Conservation (phyloP, 176 grass and related monocot species). For the Saccharum officinarum region DNA sequence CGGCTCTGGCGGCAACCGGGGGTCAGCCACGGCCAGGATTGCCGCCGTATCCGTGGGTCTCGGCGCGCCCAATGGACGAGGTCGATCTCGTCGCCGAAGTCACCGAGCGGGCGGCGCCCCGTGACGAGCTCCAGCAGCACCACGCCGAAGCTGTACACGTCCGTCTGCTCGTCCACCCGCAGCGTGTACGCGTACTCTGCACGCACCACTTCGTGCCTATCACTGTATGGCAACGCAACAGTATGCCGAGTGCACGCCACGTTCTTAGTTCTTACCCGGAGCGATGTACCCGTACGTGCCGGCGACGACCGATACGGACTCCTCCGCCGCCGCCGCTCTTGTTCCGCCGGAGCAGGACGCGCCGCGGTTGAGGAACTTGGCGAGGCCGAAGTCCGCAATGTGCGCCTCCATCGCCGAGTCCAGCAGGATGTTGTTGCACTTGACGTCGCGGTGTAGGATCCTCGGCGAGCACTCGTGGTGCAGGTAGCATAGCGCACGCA, state of each 20-base stretch:
- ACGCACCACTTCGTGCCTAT: too few species aligned
- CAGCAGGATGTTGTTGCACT: slow-evolving; percentile 89
- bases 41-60: too few species aligned
- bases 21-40: too few species aligned
- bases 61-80: too few species aligned
- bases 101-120: slow-evolving; percentile 56
- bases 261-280: too few species aligned
- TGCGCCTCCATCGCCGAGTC: slow-evolving; percentile 76
- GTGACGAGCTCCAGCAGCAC: slow-evolving; percentile 73
- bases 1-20: too few species aligned
- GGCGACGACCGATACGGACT: slow-evolving; percentile 33
- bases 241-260: too few species aligned
- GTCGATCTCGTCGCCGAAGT: slow-evolving; percentile 39
- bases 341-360: neutral
- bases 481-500: slow-evolving; percentile 55
- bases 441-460: slow-evolving; percentile 81
- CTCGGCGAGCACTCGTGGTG: slow-evolving; percentile 82
- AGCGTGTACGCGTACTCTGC: too few species aligned
- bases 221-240: too few species aligned
- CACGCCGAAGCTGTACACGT: slow-evolving; percentile 86
- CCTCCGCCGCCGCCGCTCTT: slow-evolving; percentile 1
- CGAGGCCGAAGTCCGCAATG: slow-evolving; percentile 91
- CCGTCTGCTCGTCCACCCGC: neutral
- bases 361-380: slow-evolving; percentile 59
- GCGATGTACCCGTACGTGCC: too few species aligned